A percentile compares a stretch with the other conserved stretches of the same genome.
Evolutionary conservation across 441 rosid genomes (phyloP).

Genomic region (Codiaeum variegatum): DNA sequence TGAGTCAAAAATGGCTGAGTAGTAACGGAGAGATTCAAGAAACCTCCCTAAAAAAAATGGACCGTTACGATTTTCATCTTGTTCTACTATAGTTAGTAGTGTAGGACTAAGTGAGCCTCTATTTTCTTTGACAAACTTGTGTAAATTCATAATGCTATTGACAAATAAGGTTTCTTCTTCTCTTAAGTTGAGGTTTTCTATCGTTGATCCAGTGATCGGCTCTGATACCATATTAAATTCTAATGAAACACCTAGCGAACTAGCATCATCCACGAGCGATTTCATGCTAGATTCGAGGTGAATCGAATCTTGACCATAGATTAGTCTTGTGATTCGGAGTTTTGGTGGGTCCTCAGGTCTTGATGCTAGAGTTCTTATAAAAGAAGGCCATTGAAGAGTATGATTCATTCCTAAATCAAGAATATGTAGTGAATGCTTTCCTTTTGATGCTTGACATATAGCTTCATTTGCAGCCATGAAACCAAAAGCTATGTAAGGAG

Average conservation of each 20-base stretch:
- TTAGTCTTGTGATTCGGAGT: slow-evolving; percentile 46
- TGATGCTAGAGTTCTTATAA: slow-evolving; percentile 52
- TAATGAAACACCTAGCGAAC: slow-evolving; percentile 33
- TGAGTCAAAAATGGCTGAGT: slow-evolving; percentile 61
- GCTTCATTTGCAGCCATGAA: slow-evolving; percentile 72
- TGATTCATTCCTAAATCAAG: slow-evolving; percentile 57
- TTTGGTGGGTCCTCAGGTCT: slow-evolving; percentile 49
- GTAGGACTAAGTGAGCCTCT: slow-evolving; percentile 52
- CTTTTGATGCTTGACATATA: slow-evolving; percentile 52
- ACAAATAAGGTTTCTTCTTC: slow-evolving; percentile 53
- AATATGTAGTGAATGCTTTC: slow-evolving; percentile 42
- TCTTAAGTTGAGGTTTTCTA: slow-evolving; percentile 43
- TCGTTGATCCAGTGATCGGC: slow-evolving; percentile 30
- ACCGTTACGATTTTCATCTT: slow-evolving; percentile 69
- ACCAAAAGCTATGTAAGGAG: slow-evolving; percentile 62
- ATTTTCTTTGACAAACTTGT: slow-evolving; percentile 59
- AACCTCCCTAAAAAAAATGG: slow-evolving; percentile 70
- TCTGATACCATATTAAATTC: slow-evolving; percentile 34
- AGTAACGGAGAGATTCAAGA: slow-evolving; percentile 66
- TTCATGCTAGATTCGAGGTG: slow-evolving; percentile 39
- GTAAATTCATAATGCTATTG: slow-evolving; percentile 54
- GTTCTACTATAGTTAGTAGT: slow-evolving; percentile 52
- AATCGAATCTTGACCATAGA: slow-evolving; percentile 17
- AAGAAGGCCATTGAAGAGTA: slow-evolving; percentile 61
- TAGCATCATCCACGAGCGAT: slow-evolving; percentile 38